Evolutionary conservation across 257 asterid genomes (phyloP).

Genomic region (Hygrophila difformis): DNA sequence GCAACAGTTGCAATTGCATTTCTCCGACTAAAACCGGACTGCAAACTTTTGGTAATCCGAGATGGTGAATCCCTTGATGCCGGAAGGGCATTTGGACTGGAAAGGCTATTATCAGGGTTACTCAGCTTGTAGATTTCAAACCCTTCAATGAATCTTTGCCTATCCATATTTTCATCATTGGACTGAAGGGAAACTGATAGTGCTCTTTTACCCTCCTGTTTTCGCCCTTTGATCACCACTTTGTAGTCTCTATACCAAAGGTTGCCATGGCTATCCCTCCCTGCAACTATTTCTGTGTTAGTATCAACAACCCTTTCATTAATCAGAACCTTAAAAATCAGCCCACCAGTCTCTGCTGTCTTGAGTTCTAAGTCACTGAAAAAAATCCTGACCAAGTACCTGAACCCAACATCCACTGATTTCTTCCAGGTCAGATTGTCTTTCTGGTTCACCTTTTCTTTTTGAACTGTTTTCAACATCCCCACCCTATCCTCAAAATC

Average conservation of each 20-base stretch:
- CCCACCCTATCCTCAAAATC: constrained; percentile 32
- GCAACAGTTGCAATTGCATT: constrained; percentile 19
- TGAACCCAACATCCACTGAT: constrained; percentile 46
- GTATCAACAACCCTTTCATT: constrained; percentile 40
- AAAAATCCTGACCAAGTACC: constrained; percentile 66
- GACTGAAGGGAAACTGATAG: constrained; percentile 51
- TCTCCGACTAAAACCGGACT: constrained; percentile 33
- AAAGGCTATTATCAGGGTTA: constrained; percentile 41
- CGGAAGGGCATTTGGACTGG: constrained; percentile 56
- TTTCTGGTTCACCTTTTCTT: constrained; percentile 27
- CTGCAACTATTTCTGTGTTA: constrained; percentile 43
- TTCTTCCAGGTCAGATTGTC: constrained; percentile 78
- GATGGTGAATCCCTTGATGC: constrained; percentile 8
- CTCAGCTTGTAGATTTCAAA: constrained; percentile 58
- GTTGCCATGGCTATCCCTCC: constrained; percentile 27
- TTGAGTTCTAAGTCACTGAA: constrained; percentile 49
- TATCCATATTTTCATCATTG: background rate
- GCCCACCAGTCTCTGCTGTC: constrained; percentile 38
- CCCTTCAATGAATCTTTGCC: constrained; percentile 50
- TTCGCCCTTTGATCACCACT: constrained; percentile 20
- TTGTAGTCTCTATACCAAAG: constrained; percentile 48
- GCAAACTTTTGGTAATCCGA: constrained; percentile 16
- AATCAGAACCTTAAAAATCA: constrained; percentile 38
- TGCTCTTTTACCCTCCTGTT: constrained; percentile 24
- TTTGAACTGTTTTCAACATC: constrained; percentile 50